Conservation (phyloP, 768 basidiomycete genomes). For the Panellus pusillus region DNA sequence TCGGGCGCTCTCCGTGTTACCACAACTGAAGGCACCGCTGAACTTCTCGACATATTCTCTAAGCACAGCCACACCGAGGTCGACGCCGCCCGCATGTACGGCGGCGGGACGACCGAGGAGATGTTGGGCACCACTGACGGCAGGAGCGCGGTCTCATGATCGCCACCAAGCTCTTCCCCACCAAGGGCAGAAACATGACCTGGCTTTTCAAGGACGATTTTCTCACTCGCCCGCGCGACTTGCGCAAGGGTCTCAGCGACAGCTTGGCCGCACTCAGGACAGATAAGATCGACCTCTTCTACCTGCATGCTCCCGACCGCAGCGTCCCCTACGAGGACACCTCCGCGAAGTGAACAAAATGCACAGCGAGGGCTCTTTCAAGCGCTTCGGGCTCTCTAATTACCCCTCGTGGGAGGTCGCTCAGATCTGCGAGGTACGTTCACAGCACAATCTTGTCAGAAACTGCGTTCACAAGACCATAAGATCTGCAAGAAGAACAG, state of each 20-base stretch:
- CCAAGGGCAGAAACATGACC: constrained; percentile 4
- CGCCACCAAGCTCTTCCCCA: constrained; percentile 50
- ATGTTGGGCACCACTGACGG: constrained; percentile 41
- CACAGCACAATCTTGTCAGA: no score
- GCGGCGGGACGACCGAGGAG: constrained; percentile 23
- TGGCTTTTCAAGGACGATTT: constrained; percentile 2
- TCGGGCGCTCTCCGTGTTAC: no score
- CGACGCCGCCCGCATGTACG: no score
- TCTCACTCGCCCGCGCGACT: constrained; percentile 7
- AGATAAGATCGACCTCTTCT: constrained; percentile 34
- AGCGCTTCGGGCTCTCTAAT: constrained; percentile 50
- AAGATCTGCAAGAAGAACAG: constrained; percentile 44
- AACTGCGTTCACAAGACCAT: constrained; percentile 14
- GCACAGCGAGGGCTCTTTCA: constrained; percentile 42
- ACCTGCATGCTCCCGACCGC: constrained; percentile 49
- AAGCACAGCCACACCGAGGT: no score
- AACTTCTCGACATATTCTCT: no score
- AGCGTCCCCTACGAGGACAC: constrained; percentile 47
- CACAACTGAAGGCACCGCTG: no score
- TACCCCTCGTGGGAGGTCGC: constrained; percentile 43
- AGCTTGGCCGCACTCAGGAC: constrained; percentile 44
- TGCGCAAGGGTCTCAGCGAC: constrained; percentile 30
- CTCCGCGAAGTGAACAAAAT: constrained; percentile 39
- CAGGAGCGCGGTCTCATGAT: constrained; percentile 41
- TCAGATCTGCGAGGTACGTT: not conserved